Evolutionary conservation across 768 basidiomycete species (phyloP).

Genomic region (Daedaleopsis sinensis): DNA sequence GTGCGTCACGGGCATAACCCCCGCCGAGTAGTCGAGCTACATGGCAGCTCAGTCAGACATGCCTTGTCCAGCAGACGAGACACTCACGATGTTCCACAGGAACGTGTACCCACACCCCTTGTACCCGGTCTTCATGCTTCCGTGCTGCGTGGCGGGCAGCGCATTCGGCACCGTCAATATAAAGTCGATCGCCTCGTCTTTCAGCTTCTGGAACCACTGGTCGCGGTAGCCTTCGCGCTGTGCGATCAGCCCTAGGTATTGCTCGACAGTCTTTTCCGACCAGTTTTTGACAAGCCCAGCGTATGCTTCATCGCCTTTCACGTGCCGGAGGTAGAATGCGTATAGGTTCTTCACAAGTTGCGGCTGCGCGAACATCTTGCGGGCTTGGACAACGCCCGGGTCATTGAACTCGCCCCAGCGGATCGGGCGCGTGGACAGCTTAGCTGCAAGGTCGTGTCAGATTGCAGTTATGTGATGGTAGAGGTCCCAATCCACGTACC

Average conservation of each 20-base stretch:
- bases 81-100: slow-evolving; percentile 49
- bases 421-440: slow-evolving; percentile 24
- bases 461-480: neutral
- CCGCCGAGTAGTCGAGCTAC: slow-evolving; percentile 51
- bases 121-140: slow-evolving; percentile 37
- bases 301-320: slow-evolving; percentile 27
- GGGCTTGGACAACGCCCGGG: slow-evolving; percentile 24
- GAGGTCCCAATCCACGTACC: slow-evolving; percentile 14
- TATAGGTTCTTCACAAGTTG: slow-evolving; percentile 30
- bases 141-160: slow-evolving; percentile 41
- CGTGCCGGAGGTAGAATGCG: slow-evolving; percentile 31
- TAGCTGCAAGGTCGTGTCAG: slow-evolving; percentile 10
- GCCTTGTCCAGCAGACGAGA: neutral
- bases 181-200: slow-evolving; percentile 37
- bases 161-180: slow-evolving; percentile 43
- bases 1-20: slow-evolving; percentile 49
- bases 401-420: slow-evolving; percentile 29
- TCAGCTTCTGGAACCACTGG: slow-evolving; percentile 30
- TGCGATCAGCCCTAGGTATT: slow-evolving; percentile 32
- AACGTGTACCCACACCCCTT: slow-evolving; percentile 38
- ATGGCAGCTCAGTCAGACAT: neutral
- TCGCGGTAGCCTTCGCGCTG: slow-evolving; percentile 34
- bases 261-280: slow-evolving; percentile 29
- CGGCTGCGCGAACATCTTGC: slow-evolving; percentile 26
- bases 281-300: slow-evolving; percentile 29